Conservation (phyloP, 345 rosid species). For the Eucalyptus urophylla region DNA sequence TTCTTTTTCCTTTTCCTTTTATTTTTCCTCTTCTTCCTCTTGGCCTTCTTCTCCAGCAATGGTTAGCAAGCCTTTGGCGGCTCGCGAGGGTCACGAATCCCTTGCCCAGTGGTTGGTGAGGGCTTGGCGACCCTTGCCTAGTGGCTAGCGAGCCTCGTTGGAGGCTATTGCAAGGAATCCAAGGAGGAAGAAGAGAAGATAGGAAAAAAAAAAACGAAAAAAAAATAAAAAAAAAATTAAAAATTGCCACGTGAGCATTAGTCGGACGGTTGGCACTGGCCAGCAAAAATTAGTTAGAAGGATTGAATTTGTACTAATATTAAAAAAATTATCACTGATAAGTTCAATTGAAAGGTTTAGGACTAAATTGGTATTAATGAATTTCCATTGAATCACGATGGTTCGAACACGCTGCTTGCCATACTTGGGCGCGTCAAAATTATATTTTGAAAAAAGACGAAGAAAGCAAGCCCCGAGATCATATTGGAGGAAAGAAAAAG, state of each 20-base stretch:
- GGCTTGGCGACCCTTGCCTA: no score
- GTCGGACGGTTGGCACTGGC: fast-evolving
- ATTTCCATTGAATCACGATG: not conserved
- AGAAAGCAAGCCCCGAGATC: not conserved
- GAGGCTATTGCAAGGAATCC: no score
- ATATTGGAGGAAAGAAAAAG: not conserved
- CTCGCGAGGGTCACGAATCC: no score
- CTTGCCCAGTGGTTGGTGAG: no score
- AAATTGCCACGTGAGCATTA: fast-evolving
- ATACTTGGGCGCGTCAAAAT: not conserved
- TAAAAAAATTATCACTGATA: fast-evolving
- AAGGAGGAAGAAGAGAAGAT: no score
- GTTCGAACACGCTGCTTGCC: not conserved
- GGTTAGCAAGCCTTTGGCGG: no score
- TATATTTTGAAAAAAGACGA: not conserved
- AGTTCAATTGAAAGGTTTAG: fast-evolving
- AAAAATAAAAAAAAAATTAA: no score
- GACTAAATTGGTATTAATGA: fast-evolving
- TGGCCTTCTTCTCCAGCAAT: fast-evolving
- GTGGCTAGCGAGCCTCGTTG: no score
- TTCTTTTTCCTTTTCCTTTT: no score
- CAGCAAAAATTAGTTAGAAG: fast-evolving
- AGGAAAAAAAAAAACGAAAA: no score
- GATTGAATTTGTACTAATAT: fast-evolving
- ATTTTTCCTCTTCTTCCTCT: no score